Base-by-base conservation (phyloP, 2,329 filamentous ascomycete species). In the Parafenestella ontariensis region DNA sequence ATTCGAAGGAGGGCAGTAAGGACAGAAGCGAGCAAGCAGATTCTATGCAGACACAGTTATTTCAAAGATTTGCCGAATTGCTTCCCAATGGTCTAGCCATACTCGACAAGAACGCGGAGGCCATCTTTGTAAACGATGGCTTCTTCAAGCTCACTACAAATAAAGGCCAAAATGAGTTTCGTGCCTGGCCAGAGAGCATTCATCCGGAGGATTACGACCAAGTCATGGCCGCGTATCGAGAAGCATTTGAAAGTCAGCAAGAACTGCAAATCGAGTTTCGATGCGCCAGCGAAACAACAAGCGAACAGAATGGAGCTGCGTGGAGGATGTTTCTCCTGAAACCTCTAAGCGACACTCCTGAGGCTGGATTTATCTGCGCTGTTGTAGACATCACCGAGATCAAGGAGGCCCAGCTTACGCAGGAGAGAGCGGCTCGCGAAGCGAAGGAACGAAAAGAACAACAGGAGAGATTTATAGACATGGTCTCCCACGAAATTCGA, bases 101-200 rank as follows among this genome's bases (percentile, higher is more conserved):
- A 29, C 68, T 81, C 5, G 76, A 80, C 54, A 74, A 74, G 42
- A 70, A 77, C 17, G 77, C 78, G 1, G 76, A 78, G 33, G 76
- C 78, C 8, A 66, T 81, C 8, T 81, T 79, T 46, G 79, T 81
- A 11, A 81, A 81, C 46, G 75, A 79, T 46, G 72, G 74, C 43
- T 81, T 80, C 58, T 79, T 78, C 59, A 69, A 74, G 20, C 67
- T 81, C n/a, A 81, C 79, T 0, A 79, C 77, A 0, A 77, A 78
- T 51, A 70, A 71, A 31, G 66, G 70, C 18, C 66, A 70, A 0
- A 73, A 77, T 24, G 70, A 73, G 1, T 81, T 81, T 51, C 77
- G 71, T 11, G 72, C 76, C 4, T 81, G 78, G 78, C 78, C 78
- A 0, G 75, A 80, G 47, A 79, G 75, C 36, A 81, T 81, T 26